A percentile compares a stretch with the other conserved stretches of the same genome.
Conservation (phyloP, 345 rosid genomes). For the Bruguiera gymnorhiza region DNA sequence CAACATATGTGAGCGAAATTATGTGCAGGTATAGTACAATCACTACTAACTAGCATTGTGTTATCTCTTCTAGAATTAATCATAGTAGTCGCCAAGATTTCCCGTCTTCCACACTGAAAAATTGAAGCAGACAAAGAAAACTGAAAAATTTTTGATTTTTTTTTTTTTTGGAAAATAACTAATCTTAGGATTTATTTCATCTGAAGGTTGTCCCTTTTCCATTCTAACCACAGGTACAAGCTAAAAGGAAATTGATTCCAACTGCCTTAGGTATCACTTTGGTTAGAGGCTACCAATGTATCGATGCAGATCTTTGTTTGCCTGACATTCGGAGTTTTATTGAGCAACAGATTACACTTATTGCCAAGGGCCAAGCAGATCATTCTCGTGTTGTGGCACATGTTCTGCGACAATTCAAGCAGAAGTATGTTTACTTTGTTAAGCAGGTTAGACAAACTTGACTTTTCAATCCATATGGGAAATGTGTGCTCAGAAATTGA, state of each 20-base stretch:
- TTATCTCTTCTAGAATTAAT: not conserved
- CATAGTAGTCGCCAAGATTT: not conserved
- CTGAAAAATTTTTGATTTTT: not conserved
- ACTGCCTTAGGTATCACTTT: slow-evolving; percentile 85
- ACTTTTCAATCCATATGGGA: not conserved
- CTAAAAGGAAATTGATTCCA: slow-evolving; percentile 86
- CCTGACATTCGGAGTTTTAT: slow-evolving; percentile 97
- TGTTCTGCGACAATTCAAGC: slow-evolving; percentile 78
- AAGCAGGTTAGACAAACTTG: slow-evolving; percentile 55
- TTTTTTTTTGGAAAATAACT: slow-evolving; percentile 1
- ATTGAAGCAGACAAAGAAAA: not conserved
- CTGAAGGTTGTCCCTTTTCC: not conserved
- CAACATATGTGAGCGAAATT: slow-evolving; percentile 95
- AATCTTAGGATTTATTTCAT: not conserved
- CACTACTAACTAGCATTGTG: not conserved
- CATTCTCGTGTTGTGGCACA: slow-evolving; percentile 71
- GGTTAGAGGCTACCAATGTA: slow-evolving; percentile 88
- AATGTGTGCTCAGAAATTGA: not conserved
- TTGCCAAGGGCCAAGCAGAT: slow-evolving; percentile 88
- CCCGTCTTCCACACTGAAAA: not conserved
- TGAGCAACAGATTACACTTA: slow-evolving; percentile 90
- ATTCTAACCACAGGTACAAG: slow-evolving; percentile 61
- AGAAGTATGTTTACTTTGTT: slow-evolving; percentile 70
- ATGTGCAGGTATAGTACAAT: slow-evolving; percentile 62
- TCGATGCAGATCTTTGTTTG: slow-evolving; percentile 93